A percentile compares a stretch with the other conserved stretches of the same genome.
phyloP scores from a whole-genome alignment of 2,329 filamentous ascomycete genomes.

The Tolypocladium ophioglossoides region DNA sequence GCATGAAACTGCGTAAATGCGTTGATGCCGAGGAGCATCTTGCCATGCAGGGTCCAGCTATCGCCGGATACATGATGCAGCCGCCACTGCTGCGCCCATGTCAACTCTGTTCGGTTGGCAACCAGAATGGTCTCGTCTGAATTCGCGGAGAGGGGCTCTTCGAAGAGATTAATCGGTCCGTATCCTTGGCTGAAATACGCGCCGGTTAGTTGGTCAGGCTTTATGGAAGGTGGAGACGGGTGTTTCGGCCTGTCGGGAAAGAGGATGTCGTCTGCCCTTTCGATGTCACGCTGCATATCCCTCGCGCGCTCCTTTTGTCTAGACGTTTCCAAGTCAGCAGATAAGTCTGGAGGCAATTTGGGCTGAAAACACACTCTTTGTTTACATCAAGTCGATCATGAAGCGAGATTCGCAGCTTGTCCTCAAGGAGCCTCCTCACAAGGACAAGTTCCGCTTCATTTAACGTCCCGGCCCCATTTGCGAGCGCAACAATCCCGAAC shows the following conservation, averaged over 20 bases:
- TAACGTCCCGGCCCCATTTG: slow-evolving; percentile 8
- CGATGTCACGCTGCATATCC: slow-evolving; percentile 12
- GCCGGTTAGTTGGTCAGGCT: slow-evolving; percentile 22
- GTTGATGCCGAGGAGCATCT: neutral
- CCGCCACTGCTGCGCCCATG: slow-evolving; percentile 9
- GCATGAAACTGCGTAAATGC: neutral
- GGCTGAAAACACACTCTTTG: slow-evolving; percentile 2
- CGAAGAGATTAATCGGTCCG: slow-evolving; percentile 11
- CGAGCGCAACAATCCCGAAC: neutral
- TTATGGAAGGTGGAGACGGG: slow-evolving; percentile 23
- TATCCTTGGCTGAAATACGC: slow-evolving; percentile 34
- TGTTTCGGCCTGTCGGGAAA: slow-evolving; percentile 26
- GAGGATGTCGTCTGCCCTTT: slow-evolving; percentile 18
- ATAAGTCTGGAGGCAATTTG: no score
- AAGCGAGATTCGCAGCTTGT: slow-evolving; percentile 14
- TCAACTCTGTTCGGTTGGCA: slow-evolving; percentile 10
- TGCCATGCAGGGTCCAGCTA: slow-evolving; percentile 13
- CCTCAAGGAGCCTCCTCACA: slow-evolving; percentile 17
- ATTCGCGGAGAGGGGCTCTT: slow-evolving; percentile 5
- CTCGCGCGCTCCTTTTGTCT: neutral
- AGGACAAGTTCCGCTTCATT: slow-evolving; percentile 18
- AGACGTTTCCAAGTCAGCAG: neutral
- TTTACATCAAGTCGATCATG: slow-evolving; percentile 10
- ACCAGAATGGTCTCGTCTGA: slow-evolving; percentile 10
- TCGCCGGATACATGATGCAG: slow-evolving; percentile 17